Evolutionary conservation across 2,329 filamentous ascomycete species (phyloP).

Genomic region (Tothia fuscella): DNA sequence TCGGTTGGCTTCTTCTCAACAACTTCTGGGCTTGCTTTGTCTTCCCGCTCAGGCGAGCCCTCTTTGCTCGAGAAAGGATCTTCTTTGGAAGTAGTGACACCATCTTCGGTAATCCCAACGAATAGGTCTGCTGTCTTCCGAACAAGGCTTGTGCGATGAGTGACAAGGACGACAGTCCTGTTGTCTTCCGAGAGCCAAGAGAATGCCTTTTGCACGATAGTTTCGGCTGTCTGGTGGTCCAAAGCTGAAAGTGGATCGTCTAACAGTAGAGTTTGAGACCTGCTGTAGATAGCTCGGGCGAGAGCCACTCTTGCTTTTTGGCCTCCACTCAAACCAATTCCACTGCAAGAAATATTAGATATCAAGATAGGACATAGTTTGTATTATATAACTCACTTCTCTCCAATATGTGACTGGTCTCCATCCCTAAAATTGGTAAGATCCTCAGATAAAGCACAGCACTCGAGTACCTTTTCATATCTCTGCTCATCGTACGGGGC

Average conservation of each 20-base stretch:
- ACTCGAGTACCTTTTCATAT: constrained; percentile 56
- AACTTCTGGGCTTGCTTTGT: constrained; percentile 22
- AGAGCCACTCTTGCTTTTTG: constrained; percentile 49
- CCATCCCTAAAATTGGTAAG: constrained; percentile 51
- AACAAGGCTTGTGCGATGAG: constrained; percentile 59
- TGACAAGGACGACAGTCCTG: constrained; percentile 48
- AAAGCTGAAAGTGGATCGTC: constrained; percentile 49
- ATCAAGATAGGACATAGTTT: no score
- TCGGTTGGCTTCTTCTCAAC: constrained; percentile 39
- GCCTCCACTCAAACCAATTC: constrained; percentile 47
- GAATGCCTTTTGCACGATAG: constrained; percentile 46
- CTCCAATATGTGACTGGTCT: constrained; percentile 48
- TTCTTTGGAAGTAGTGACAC: background rate
- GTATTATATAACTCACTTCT: no score
- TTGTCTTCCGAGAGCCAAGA: constrained; percentile 41
- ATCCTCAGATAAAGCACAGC: constrained; percentile 49
- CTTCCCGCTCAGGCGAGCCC: constrained; percentile 12
- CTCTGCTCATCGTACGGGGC: constrained; percentile 54
- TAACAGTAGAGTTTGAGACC: constrained; percentile 40
- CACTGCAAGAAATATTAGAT: no score
- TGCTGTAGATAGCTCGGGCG: constrained; percentile 48
- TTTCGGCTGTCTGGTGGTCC: constrained; percentile 53
- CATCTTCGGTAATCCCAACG: constrained; percentile 48
- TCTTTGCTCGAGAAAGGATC: background rate
- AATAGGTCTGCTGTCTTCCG: constrained; percentile 63